Conservation (phyloP, 2,329 filamentous ascomycete genomes). For the Eurotiales sp. region DNA sequence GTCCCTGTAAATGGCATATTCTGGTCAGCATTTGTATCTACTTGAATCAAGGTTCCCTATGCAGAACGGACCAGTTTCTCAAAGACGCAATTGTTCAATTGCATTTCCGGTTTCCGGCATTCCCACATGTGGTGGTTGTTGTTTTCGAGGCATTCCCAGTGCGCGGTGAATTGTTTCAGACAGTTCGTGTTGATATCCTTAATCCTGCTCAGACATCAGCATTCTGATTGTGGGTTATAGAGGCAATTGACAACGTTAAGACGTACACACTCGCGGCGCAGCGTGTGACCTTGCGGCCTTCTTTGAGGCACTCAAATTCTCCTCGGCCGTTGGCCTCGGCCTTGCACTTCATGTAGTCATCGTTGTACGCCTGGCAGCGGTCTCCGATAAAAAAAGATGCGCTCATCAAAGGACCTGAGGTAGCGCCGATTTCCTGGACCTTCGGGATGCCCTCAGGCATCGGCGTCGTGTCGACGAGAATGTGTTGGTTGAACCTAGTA, state of each 20-base stretch:
- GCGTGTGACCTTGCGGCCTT: conserved; percentile 92
- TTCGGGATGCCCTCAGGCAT: conserved; percentile 87
- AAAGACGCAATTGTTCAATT: conserved; percentile 91
- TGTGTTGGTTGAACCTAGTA: conserved; percentile 84
- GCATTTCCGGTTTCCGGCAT: conserved; percentile 82
- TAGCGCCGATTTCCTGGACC: conserved; percentile 89
- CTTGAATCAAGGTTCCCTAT: no score
- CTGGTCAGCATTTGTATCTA: not conserved
- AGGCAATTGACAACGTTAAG: no score
- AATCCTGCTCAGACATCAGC: conserved; percentile 54
- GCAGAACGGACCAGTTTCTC: conserved; percentile 75
- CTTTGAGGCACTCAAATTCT: conserved; percentile 92
- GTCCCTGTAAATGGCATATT: conserved; percentile 52
- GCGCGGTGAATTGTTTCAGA: conserved; percentile 81
- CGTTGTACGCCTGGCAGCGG: conserved; percentile 90
- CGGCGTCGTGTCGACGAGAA: conserved; percentile 93
- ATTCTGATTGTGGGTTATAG: conserved; percentile 6
- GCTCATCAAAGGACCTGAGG: conserved; percentile 85
- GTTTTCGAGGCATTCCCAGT: conserved; percentile 95
- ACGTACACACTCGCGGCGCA: conserved; percentile 93
- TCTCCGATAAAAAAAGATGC: conserved; percentile 97
- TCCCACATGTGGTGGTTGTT: conserved; percentile 98
- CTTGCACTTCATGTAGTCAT: conserved; percentile 99
- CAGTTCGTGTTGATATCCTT: conserved; percentile 96
- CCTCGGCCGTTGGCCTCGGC: conserved; percentile 83